Evolutionary conservation across 148 eudicot species (phyloP).

Genomic region (Beta vulgaris): DNA sequence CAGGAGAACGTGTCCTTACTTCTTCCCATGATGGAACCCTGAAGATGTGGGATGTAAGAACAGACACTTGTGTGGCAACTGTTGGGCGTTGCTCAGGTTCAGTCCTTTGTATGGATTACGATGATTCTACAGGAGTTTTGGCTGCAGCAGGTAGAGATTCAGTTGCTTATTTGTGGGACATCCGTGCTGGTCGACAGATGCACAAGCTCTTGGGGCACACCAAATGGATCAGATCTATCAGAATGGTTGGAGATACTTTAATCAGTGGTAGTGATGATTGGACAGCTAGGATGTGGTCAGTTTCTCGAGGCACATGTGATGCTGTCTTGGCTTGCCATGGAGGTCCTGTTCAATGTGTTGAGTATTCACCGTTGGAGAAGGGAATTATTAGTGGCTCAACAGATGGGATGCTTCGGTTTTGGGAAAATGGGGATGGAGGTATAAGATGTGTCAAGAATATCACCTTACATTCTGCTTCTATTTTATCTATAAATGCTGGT

Average conservation of each 20-base stretch:
- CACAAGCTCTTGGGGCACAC: conserved; percentile 89
- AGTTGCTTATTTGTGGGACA: conserved; percentile 85
- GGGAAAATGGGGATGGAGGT: conserved; percentile 90
- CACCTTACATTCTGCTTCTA: conserved; percentile 65
- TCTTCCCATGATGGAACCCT: conserved; percentile 90
- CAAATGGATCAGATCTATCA: conserved; percentile 87
- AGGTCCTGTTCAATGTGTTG: conserved; percentile 78
- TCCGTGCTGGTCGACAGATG: conserved; percentile 90
- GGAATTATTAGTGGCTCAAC: conserved; percentile 91
- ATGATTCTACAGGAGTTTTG: conserved; percentile 78
- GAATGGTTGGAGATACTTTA: conserved; percentile 90
- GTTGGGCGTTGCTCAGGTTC: conserved; percentile 92
- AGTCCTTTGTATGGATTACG: conserved; percentile 87
- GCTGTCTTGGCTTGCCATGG: conserved; percentile 92
- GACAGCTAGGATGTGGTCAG: conserved; percentile 97
- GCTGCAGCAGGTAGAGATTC: conserved; percentile 92
- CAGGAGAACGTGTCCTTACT: conserved; percentile 94
- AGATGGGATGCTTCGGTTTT: conserved; percentile 85
- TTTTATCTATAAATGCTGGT: conserved; percentile 76
- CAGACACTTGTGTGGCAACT: conserved; percentile 89
- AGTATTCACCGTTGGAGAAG: conserved; percentile 72
- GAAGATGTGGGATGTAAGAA: conserved; percentile 99
- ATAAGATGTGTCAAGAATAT: conserved; percentile 79
- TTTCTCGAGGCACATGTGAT: conserved; percentile 91
- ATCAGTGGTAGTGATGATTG: conserved; percentile 96